A percentile compares a stretch with the other conserved stretches of the same genome.
Evolutionary conservation across 306 rosid genomes (phyloP).

Genomic region (Pyrus pyrifolia): DNA sequence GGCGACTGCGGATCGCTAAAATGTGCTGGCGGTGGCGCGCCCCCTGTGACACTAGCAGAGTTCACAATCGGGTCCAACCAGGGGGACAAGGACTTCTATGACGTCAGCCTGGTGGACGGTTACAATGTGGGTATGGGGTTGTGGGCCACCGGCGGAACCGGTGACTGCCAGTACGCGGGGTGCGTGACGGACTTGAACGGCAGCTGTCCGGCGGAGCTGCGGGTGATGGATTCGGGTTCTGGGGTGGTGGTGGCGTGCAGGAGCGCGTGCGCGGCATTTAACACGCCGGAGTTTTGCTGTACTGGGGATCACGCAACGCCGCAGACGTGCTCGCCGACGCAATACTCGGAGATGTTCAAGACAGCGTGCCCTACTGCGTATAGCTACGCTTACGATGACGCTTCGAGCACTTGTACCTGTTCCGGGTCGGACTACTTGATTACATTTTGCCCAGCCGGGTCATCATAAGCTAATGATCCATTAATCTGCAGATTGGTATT

Average conservation of each 20-base stretch:
- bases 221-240: slow-evolving; percentile 23
- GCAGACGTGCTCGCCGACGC: slow-evolving; percentile 65
- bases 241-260: slow-evolving; percentile 66
- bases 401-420: slow-evolving; percentile 85
- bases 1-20: slow-evolving; percentile 61
- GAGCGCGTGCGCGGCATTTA: slow-evolving; percentile 80
- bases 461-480: not conserved
- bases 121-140: slow-evolving; percentile 80
- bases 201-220: slow-evolving; percentile 57
- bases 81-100: slow-evolving; percentile 62
- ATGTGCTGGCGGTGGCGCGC: slow-evolving; percentile 49
- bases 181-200: slow-evolving; percentile 60
- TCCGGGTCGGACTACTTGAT: slow-evolving; percentile 58
- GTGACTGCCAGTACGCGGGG: slow-evolving; percentile 86
- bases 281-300: slow-evolving; percentile 66
- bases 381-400: slow-evolving; percentile 88
- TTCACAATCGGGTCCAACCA: slow-evolving; percentile 38
- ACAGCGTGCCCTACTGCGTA: slow-evolving; percentile 82
- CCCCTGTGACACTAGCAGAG: slow-evolving; percentile 67
- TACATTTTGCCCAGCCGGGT: slow-evolving; percentile 56
- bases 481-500: not conserved
- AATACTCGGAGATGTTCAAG: slow-evolving; percentile 74
- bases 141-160: slow-evolving; percentile 57
- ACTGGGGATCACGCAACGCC: slow-evolving; percentile 71
- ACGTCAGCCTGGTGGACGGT: slow-evolving; percentile 86